Conservation (phyloP, 1,284 basidiomycete species). For the Apiotrichum gamsii region DNA sequence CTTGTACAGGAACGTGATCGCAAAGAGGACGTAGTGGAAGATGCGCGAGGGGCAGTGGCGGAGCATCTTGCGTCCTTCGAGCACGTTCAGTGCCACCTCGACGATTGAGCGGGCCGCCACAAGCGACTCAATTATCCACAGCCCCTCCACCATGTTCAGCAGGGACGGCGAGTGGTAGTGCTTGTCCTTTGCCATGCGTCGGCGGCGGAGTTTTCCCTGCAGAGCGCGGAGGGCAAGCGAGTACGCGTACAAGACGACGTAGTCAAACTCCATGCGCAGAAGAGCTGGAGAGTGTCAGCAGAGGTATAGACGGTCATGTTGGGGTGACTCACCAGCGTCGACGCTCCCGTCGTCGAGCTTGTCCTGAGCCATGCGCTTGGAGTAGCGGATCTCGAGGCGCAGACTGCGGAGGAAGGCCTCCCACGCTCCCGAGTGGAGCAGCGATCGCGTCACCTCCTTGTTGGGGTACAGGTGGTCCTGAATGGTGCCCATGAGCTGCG, state of each 20-base stretch:
- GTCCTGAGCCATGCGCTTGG: slow-evolving; percentile 1
- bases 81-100: slow-evolving; percentile 8
- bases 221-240: slow-evolving; percentile 9
- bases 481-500: slow-evolving; percentile 9
- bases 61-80: slow-evolving; percentile 7
- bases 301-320: too few relatives aligned
- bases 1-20: slow-evolving; percentile 17
- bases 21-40: slow-evolving; percentile 15
- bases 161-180: slow-evolving; percentile 11
- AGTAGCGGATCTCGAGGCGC: slow-evolving; percentile 9
- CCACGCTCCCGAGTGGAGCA: slow-evolving; percentile 12
- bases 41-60: slow-evolving; percentile 8
- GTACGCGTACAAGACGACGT: slow-evolving; percentile 13
- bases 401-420: slow-evolving; percentile 10
- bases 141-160: slow-evolving; percentile 14
- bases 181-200: slow-evolving; percentile 4
- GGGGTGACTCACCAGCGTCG: too few relatives aligned
- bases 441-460: slow-evolving; percentile 9
- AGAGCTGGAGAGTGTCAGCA: too few relatives aligned
- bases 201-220: slow-evolving; percentile 11
- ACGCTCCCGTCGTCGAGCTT: slow-evolving; percentile 5
- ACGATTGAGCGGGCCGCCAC: slow-evolving; percentile 11
- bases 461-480: slow-evolving; percentile 12
- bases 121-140: slow-evolving; percentile 15
- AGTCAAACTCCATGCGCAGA: slow-evolving; percentile 12